Conservation (phyloP, 1,284 basidiomycete genomes). For the Trametes polyzona region DNA sequence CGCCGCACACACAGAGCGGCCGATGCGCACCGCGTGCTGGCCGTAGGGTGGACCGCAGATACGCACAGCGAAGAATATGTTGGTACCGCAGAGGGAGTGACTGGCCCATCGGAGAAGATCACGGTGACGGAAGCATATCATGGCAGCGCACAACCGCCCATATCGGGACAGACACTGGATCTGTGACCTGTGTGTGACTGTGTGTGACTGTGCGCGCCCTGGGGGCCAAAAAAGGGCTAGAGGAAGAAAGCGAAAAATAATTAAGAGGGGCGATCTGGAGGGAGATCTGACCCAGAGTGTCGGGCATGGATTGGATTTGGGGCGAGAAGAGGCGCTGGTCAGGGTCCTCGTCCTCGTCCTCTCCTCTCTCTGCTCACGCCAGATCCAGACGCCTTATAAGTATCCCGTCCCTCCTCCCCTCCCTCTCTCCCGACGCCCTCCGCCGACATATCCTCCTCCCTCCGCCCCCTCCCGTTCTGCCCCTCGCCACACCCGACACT, state of each 20-base stretch:
- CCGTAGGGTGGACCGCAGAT: neutral
- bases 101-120: constrained; percentile 22
- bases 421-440: constrained; percentile 24
- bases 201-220: constrained; percentile 15
- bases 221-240: constrained; percentile 13
- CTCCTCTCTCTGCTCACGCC: no score
- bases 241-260: constrained; percentile 23
- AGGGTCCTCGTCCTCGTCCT: constrained; percentile 12
- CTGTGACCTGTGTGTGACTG: constrained; percentile 14
- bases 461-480: neutral
- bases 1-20: constrained; percentile 1
- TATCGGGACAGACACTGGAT: neutral
- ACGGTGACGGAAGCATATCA: constrained; percentile 10
- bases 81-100: neutral
- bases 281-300: constrained; percentile 6
- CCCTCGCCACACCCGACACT: constrained; percentile 5
- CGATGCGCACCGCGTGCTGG: constrained; percentile 3
- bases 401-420: constrained; percentile 12
- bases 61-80: no score
- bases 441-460: constrained; percentile 19
- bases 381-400: constrained; percentile 26
- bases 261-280: constrained; percentile 15
- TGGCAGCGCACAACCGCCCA: constrained; percentile 8
- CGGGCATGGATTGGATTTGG: neutral
- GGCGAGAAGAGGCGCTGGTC: neutral